A percentile compares a stretch with the other conserved stretches of the same genome.
phyloP scores from a whole-genome alignment of 495 filamentous ascomycete genomes.

The Trypethelium eluteriae region DNA sequence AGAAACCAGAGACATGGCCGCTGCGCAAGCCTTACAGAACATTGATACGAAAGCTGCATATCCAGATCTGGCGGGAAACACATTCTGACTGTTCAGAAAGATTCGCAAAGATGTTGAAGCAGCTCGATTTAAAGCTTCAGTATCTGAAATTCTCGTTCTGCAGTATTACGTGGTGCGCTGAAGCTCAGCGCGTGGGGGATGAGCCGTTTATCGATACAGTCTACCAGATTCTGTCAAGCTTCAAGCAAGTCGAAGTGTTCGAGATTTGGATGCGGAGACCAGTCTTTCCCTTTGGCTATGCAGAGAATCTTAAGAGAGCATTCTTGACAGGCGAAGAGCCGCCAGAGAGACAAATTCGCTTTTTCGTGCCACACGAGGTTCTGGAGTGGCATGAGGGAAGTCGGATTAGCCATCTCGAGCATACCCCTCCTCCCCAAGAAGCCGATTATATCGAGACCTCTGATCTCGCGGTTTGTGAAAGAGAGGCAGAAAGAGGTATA shows the following conservation, averaged over 20 bases:
- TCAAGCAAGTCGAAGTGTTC: background rate
- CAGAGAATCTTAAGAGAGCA: background rate
- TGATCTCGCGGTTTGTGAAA: background rate
- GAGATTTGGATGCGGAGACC: background rate
- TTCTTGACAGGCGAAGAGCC: background rate
- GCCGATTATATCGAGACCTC: background rate
- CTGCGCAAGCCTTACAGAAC: background rate
- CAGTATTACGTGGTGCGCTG: too few species aligned
- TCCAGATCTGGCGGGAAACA: background rate
- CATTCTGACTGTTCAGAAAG: background rate
- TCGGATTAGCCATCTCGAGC: background rate
- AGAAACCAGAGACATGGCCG: background rate
- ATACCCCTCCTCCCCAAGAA: background rate
- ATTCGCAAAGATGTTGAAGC: background rate
- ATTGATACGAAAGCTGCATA: background rate
- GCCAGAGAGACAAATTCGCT: background rate
- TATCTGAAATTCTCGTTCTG: background rate
- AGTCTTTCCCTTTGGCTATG: background rate
- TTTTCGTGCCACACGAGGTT: background rate
- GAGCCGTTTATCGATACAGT: too few species aligned
- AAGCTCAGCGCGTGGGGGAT: too few species aligned
- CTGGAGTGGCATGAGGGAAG: background rate
- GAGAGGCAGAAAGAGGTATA: background rate
- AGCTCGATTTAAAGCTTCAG: background rate
- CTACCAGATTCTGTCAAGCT: background rate